Conservation (phyloP, 805 yeast species). For the Nakazawaea wickerhamii region DNA sequence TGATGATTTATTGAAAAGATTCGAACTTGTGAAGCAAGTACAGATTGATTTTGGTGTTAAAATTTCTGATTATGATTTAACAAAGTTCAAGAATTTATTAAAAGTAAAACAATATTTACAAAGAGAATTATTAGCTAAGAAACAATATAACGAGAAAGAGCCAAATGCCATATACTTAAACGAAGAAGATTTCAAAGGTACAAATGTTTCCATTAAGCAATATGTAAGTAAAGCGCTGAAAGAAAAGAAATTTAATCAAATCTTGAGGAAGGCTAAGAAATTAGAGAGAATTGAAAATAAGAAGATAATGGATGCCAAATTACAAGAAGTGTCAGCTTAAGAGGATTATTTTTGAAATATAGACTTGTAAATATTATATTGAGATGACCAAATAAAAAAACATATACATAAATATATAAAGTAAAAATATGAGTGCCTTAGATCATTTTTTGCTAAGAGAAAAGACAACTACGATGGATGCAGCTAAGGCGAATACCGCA, state of each 20-base stretch:
- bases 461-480: slow-evolving; percentile 51
- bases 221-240: slow-evolving; percentile 43
- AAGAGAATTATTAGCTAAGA: slow-evolving; percentile 31
- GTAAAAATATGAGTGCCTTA: neutral
- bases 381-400: slow-evolving; percentile 1
- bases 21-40: slow-evolving; percentile 41
- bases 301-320: slow-evolving; percentile 4
- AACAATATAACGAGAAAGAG: slow-evolving; percentile 53
- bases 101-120: slow-evolving; percentile 34
- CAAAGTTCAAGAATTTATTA: slow-evolving; percentile 34
- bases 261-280: slow-evolving; percentile 35
- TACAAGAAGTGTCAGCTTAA: neutral
- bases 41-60: slow-evolving; percentile 44
- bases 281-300: slow-evolving; percentile 18
- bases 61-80: slow-evolving; percentile 46
- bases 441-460: slow-evolving; percentile 39
- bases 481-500: slow-evolving; percentile 53
- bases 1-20: slow-evolving; percentile 43
- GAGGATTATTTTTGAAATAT: neutral
- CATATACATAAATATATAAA: too few species aligned
- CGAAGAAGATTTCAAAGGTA: slow-evolving; percentile 47
- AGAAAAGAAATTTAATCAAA: slow-evolving; percentile 37
- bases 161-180: slow-evolving; percentile 72
- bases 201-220: slow-evolving; percentile 51
- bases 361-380: slow-evolving; percentile 3